These are phyloP conservation scores for Rhizopus microsporus DNA, from an alignment of 371 early-diverging fungal genomes.

Conservation along the genomic window DNA sequence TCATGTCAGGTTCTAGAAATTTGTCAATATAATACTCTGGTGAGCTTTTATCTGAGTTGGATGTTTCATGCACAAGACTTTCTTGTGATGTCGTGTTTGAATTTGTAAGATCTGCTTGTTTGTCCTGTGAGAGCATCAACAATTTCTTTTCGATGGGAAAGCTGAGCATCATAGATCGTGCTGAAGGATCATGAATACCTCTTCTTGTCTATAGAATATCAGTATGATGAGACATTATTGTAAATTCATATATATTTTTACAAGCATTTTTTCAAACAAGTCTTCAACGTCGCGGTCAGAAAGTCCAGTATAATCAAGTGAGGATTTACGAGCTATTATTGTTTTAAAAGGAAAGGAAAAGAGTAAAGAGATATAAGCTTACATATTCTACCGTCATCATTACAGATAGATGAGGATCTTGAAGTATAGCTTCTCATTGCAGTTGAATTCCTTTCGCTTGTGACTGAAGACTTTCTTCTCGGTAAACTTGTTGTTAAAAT, in stretches of 20 bases:
- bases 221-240: background rate
- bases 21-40: constrained; percentile 69
- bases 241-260: constrained; percentile 13
- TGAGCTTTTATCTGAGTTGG: constrained; percentile 54
- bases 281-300: constrained; percentile 39
- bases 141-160: constrained; percentile 53
- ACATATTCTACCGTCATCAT: constrained; percentile 16
- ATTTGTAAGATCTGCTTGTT: constrained; percentile 35
- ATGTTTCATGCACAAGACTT: constrained; percentile 14
- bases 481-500: constrained; percentile 19
- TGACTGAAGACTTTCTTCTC: constrained; percentile 6
- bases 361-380: background rate
- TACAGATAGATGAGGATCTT: constrained; percentile 27
- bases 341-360: background rate
- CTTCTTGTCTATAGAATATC: constrained; percentile 38
- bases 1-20: constrained; percentile 59
- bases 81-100: constrained; percentile 22
- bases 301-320: constrained; percentile 19
- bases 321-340: constrained; percentile 16
- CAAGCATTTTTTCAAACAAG: constrained; percentile 55
- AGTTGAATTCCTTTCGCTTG: constrained; percentile 19
- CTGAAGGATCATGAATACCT: constrained; percentile 45
- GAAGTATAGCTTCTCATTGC: constrained; percentile 18
- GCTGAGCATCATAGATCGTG: constrained; percentile 40
- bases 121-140: constrained; percentile 55